Evolutionary conservation across 192 early-diverging fungal species (phyloP).

Genomic region (Diversispora epigaea): DNA sequence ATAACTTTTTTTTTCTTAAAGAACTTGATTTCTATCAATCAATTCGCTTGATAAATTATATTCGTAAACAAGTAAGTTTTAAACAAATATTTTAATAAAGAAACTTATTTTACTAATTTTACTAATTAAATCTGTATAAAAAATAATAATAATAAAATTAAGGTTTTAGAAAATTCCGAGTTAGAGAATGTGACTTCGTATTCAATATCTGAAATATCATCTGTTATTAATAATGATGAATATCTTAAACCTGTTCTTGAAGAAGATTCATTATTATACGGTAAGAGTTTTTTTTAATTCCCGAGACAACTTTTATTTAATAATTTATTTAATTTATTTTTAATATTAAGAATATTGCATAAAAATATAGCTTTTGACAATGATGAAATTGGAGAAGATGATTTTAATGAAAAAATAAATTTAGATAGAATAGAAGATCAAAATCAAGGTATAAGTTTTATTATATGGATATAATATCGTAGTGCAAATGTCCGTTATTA

Average conservation of each 20-base stretch:
- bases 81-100: not conserved
- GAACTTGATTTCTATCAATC: conserved; percentile 87
- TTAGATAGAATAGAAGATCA: conserved; percentile 23
- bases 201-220: conserved; percentile 49
- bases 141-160: conserved; percentile 28
- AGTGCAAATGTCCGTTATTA: conserved; percentile 7
- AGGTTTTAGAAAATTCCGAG: conserved; percentile 23
- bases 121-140: not conserved
- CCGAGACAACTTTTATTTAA: not conserved
- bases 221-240: conserved; percentile 64
- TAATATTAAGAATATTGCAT: too few species aligned
- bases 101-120: not conserved
- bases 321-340: not conserved
- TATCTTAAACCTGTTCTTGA: conserved; percentile 66
- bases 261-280: conserved; percentile 68
- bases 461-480: conserved; percentile 6
- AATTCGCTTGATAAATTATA: conserved; percentile 73
- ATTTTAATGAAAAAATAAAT: conserved; percentile 39
- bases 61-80: conserved; percentile 46
- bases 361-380: conserved; percentile 59
- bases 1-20: conserved; percentile 28
- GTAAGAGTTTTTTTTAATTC: conserved; percentile 13
- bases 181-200: conserved; percentile 36
- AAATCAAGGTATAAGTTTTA: conserved; percentile 6
- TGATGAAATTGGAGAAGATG: conserved; percentile 61